These are phyloP conservation scores for Pueraria montana DNA, from an alignment of 306 rosid species.

Conservation along the genomic window DNA sequence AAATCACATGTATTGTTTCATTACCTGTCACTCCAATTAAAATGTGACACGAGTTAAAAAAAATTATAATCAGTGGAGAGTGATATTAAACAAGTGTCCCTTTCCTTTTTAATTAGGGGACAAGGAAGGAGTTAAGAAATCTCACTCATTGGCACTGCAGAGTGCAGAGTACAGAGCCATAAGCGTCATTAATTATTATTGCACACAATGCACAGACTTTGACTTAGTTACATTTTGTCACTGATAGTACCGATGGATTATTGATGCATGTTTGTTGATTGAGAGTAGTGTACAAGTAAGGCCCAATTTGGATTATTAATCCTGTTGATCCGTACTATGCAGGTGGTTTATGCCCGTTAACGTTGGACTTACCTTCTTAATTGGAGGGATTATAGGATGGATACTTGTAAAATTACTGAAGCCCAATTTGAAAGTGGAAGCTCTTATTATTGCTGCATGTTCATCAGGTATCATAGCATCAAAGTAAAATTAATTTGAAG, in stretches of 20 bases:
- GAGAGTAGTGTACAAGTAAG: background rate
- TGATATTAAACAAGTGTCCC: background rate
- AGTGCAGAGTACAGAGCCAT: background rate
- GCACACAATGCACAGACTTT: background rate
- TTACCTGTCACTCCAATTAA: background rate
- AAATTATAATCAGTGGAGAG: background rate
- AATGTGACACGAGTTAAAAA: background rate
- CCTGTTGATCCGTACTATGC: background rate
- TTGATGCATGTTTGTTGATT: background rate
- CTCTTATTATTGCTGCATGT: slow-evolving; percentile 77
- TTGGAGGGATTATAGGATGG: slow-evolving; percentile 91
- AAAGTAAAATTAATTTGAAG: slow-evolving; percentile 11
- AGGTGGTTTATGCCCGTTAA: slow-evolving; percentile 99
- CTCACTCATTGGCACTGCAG: background rate
- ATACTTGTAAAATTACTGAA: slow-evolving; percentile 70
- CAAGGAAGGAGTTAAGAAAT: background rate
- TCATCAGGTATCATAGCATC: slow-evolving; percentile 69
- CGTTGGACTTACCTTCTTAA: slow-evolving; percentile 74
- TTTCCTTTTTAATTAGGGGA: background rate
- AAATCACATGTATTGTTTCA: background rate
- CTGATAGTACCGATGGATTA: background rate
- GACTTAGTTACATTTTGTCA: background rate
- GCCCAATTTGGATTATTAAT: background rate
- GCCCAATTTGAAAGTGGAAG: slow-evolving; percentile 85
- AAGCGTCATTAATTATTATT: background rate